Evolutionary conservation across 2,329 filamentous ascomycete genomes (phyloP).

Genomic region (Aspergillus ochraceus): DNA sequence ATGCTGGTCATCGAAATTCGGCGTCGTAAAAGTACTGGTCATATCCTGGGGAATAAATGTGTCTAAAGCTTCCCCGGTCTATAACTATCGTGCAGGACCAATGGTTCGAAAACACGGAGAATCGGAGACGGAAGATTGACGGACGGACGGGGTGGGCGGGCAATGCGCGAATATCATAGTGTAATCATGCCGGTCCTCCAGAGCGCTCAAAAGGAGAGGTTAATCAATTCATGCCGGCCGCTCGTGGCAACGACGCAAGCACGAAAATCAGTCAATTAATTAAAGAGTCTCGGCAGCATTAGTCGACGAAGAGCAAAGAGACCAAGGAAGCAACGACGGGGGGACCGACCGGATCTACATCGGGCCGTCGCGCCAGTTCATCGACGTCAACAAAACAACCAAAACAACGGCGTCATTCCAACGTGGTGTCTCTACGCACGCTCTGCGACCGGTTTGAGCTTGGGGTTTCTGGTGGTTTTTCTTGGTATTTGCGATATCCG

Average conservation of each 20-base stretch:
- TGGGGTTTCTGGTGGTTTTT: constrained; percentile 3
- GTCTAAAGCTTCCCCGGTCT: neutral
- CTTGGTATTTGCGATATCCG: constrained; percentile 5
- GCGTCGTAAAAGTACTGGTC: constrained; percentile 19
- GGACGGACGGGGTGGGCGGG: neutral
- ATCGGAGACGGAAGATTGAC: constrained; percentile 7
- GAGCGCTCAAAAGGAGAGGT: neutral
- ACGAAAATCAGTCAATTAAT: neutral
- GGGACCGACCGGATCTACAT: constrained; percentile 33
- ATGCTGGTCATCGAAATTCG: constrained; percentile 26
- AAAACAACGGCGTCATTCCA: constrained; percentile 6
- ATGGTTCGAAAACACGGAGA: constrained; percentile 7
- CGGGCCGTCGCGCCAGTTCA: constrained; percentile 32
- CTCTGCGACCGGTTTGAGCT: neutral
- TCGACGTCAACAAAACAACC: constrained; percentile 25
- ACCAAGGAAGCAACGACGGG: neutral
- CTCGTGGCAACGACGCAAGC: neutral
- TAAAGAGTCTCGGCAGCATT: neutral
- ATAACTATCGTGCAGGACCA: too few relatives aligned
- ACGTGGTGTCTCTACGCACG: neutral
- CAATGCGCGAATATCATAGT: neutral
- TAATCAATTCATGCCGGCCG: constrained; percentile 6
- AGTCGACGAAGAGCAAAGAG: too few relatives aligned
- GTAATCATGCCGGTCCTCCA: neutral
- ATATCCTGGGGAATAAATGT: constrained; percentile 14